These are phyloP conservation scores for Bipolaris sorokiniana DNA, from an alignment of 2,329 filamentous ascomycete species.

Conservation along the genomic window DNA sequence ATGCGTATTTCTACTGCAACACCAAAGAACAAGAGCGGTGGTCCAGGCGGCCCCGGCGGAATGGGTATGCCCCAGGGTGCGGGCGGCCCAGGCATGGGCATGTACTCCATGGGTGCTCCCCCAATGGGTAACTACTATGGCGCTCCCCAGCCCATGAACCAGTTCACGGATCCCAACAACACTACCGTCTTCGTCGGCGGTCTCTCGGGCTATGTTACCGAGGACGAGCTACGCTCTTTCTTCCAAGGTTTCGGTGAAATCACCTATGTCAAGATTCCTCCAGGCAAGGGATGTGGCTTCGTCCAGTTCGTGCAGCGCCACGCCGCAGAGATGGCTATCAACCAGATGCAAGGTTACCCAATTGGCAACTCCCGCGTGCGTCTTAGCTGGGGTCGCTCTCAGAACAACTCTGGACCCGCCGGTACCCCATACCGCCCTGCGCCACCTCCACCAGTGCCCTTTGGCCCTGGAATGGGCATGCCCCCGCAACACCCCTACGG, in stretches of 20 bases:
- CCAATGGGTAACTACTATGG: conserved; percentile 68
- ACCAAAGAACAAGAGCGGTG: conserved; percentile 82
- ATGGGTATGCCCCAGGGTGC: conserved; percentile 59
- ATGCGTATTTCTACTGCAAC: conserved; percentile 99
- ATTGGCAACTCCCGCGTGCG: conserved; percentile 98
- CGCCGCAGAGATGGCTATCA: conserved; percentile 99
- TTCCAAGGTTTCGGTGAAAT: conserved; percentile 99
- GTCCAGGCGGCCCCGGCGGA: conserved; percentile 59
- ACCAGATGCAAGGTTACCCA: conserved; percentile 99
- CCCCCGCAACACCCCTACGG: conserved; percentile 65
- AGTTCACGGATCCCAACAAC: conserved; percentile 99
- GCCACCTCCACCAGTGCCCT: conserved; percentile 73
- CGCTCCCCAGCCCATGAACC: conserved; percentile 87
- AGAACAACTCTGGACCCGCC: conserved; percentile 97
- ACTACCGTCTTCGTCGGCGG: conserved; percentile 98
- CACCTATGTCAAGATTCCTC: conserved; percentile 99
- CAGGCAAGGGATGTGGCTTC: conserved; percentile 98
- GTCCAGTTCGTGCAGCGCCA: conserved; percentile 99
- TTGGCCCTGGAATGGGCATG: conserved; percentile 70
- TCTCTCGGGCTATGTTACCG: conserved; percentile 95
- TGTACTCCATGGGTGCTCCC: conserved; percentile 74
- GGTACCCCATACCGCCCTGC: conserved; percentile 97
- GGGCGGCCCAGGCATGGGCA: conserved; percentile 56
- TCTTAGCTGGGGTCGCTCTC: conserved; percentile 94
- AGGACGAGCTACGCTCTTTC: conserved; percentile 99